Evolutionary conservation across 2,329 filamentous ascomycete species (phyloP), one percentile per base, ranked within the genome.

Genomic region (Phaeosphaeria sp.): DNA sequence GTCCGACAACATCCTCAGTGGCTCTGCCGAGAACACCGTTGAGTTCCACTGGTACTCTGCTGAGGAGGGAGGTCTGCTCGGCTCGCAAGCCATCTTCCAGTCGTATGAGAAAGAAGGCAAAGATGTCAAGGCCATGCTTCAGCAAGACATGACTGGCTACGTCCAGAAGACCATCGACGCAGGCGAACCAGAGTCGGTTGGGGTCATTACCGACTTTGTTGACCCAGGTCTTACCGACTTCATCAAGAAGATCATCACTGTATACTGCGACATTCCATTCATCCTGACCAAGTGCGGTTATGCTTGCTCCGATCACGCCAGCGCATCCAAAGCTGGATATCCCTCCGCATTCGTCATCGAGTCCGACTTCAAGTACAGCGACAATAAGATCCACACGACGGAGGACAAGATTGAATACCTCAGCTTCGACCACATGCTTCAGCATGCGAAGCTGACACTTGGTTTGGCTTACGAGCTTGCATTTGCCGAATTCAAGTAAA

Each of bases 21-120:
- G 92, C 39, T 86, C 91, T 64, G 89, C 88, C 3, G 79, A 86
- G 57, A 97, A 97, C 80, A 96, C 92, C 0, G 83, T 99, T 66
- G 94, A 98, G 80, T 98, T 98, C 78, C 93, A 97, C 79, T 97
- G 92, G 92, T 97, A 96, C 81, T 91, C 89, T 45, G 93, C 92
- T 11, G 93, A 97, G 76, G 93, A 97, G 77, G 92, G 90, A 50
- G 93, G 93, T 33, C 83, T 97, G 46, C 85, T 96, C 3, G 93
- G 93, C 57, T 94, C 90, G 69, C 93, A 97, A 77, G 93, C 91
- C 53, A 91, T 98, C 76, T 98, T 97, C 82, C 84, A 86, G 50
- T 81, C 86, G 7, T 98, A 98, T 73, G 89, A 91, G 78, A 87
- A 89, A 74, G 79, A 86, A 21, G 84, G 85, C 30, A 86, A 89